Base-by-base conservation (phyloP, 192 early-diverging fungal genomes). In the Coemansia sp. region DNA sequence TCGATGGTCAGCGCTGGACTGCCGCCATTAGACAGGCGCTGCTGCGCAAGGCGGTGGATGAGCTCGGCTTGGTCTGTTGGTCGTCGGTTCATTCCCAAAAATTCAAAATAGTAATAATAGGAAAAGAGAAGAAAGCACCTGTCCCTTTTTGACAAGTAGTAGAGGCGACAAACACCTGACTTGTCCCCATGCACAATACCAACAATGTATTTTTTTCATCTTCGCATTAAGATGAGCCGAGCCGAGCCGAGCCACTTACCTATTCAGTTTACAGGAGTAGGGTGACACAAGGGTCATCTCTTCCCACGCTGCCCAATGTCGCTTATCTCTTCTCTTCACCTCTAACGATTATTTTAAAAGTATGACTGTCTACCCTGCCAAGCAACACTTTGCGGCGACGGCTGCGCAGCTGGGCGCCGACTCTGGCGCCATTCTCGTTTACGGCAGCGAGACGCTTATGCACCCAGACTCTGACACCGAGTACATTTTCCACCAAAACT, bases 401-500 rank as follows among this genome's bases (percentile, higher is more conserved):
- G 81, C 83, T 39, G 74, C 79, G 46, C 81, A 88, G 66, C 67
- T 90, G 62, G 73, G 78, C 42, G 75, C 69, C n/a, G 39, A 68
- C 5, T 60, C 83, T 10, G 87, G 86, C 46, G 74, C 87, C 33
- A 84, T 88, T 60, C 84, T 85, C 44, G 68, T 87, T 35, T 78
- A 72, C 37, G 89, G 87, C 26, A 66, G 81, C 18, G 78, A 80
- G 50, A 63, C 77, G 22, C 67, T 77, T 36, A 63, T 83, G 43
- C 78, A 87, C 54, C 84, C 88, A 26, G 83, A 86, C 64, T 92
- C 90, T 33, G 92, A 93, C 68, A 81, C 83, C 24, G 93, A 95
- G 79, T 76, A 85, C 35, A 74, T 86, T 40, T 95, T 95, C 73
- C 84, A 90, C 60, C 93, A 95, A 57, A 91, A 95, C 73, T 83